Evolutionary conservation across 1,139 yeast genomes (phyloP), one percentile per base, ranked within the genome.

Genomic region (Yarrowia galli): DNA sequence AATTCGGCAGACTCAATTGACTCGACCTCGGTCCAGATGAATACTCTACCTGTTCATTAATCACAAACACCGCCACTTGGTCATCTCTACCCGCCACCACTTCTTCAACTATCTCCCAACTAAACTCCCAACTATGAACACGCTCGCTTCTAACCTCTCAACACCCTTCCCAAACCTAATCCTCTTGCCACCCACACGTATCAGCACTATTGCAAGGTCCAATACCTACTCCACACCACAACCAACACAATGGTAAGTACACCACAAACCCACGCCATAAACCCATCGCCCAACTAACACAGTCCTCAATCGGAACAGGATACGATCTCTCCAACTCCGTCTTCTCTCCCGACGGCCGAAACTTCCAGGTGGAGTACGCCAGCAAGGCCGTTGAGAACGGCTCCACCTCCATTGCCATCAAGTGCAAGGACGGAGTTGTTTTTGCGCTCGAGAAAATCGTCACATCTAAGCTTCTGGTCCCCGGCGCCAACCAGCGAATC

Each of bases 341-440:
- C 51, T 73, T 74, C 40, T 66, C 68, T 16, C 69, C 69, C 38
- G 68, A 96, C 79, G 99, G 99, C 67, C 87, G 99, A 81, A 95
- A 93, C 80, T 96, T 96, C 81, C 99, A 96, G 80, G 99, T 95
- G 28, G 99, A 96, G 80, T 96, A 96, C 75, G 99, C 99, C 54
- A 85, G 90, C 77, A 96, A 96, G 79, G 99, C 99, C 1, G 98
- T 95, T 9, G 99, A 96, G 79, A 93, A 92, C 76, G 98, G 97
- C 56, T 96, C 98, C 16, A 95, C 99, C 0, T 89, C 98, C 36
- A 84, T 96, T 73, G 99, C 98, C 49, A 89, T 96, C 77, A 90
- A 91, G 77, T 92, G 91, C 79, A 86, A 87, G 74, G 98, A 95
- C 76, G 99, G 99, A 63, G 85, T 96, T 58, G 97, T 95, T 20